phyloP scores from a whole-genome alignment of 306 rosid genomes.

The Boehmeria nivea region DNA sequence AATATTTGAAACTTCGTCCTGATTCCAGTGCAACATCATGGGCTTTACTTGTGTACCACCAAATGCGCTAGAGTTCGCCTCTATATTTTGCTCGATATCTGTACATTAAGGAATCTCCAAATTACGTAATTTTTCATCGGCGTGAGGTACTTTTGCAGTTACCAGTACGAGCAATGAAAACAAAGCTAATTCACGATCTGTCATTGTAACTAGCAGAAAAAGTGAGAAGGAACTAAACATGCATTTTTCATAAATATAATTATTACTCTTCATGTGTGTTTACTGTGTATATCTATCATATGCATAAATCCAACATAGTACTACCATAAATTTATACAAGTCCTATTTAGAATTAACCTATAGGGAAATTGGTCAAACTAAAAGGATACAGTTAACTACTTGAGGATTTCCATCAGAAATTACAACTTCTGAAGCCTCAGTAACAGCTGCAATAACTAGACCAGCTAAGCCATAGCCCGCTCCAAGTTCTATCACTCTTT shows the following conservation, averaged over 20 bases:
- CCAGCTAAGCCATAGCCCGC: constrained; percentile 95
- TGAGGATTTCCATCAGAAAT: constrained; percentile 95
- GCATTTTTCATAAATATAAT: no score
- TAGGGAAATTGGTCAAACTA: not conserved
- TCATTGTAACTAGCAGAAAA: no score
- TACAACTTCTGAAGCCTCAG: constrained; percentile 73
- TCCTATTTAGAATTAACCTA: no score
- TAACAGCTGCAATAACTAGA: constrained; percentile 73
- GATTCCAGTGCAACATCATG: constrained; percentile 82
- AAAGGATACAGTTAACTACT: constrained; percentile 91
- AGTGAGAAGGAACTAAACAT: no score
- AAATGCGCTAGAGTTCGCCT: constrained; percentile 64
- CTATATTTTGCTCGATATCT: constrained; percentile 81
- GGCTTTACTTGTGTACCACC: constrained; percentile 68
- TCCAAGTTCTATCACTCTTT: constrained; percentile 89
- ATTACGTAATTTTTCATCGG: not conserved
- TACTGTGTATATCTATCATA: no score
- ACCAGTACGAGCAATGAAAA: not conserved
- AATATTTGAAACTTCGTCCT: constrained; percentile 40
- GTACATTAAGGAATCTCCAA: constrained; percentile 32
- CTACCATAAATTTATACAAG: no score
- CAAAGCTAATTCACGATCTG: no score
- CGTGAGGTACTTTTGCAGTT: not conserved
- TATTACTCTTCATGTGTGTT: no score
- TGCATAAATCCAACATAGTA: no score